Percentiles rank a stretch among this genome's conserved stretches.
Conservation (phyloP, 164 flowering plant genomes). For the Magnolia officinalis region DNA sequence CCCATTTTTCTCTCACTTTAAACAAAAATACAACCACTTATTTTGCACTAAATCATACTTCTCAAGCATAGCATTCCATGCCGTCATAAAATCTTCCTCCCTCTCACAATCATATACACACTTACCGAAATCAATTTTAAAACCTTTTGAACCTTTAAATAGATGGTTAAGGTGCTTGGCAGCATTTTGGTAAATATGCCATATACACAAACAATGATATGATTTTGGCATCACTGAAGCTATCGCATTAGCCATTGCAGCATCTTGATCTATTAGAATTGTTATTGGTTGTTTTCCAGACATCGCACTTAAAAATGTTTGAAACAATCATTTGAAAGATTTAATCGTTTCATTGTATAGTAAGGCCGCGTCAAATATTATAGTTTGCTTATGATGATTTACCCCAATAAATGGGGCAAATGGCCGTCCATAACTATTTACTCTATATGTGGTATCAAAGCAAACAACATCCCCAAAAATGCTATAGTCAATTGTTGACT, state of each 20-base stretch:
- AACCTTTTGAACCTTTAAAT: too few relatives aligned
- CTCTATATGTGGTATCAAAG: slow-evolving; percentile 14
- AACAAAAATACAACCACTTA: slow-evolving; percentile 16
- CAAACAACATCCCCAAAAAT: slow-evolving; percentile 21
- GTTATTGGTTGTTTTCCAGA: slow-evolving; percentile 11
- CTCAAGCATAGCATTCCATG: slow-evolving; percentile 11
- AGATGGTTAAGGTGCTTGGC: too few relatives aligned
- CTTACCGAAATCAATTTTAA: not conserved
- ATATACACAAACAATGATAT: too few relatives aligned
- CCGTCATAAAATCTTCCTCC: slow-evolving; percentile 4
- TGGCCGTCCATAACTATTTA: slow-evolving; percentile 10
- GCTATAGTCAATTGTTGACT: slow-evolving; percentile 11
- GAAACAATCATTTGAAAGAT: slow-evolving; percentile 20
- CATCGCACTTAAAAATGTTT: slow-evolving; percentile 18
- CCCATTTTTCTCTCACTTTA: slow-evolving; percentile 16
- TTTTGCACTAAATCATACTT: slow-evolving; percentile 12
- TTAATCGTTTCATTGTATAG: slow-evolving; percentile 12
- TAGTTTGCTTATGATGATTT: slow-evolving; percentile 19
- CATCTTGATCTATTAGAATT: slow-evolving; percentile 14
- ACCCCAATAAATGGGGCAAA: slow-evolving; percentile 22
- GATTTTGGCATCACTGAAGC: too few relatives aligned
- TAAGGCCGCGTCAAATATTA: slow-evolving; percentile 16
- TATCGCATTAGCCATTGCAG: too few relatives aligned
- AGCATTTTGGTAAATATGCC: too few relatives aligned
- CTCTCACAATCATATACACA: slow-evolving; percentile 12